These are phyloP conservation scores for Spiromastix sp. DNA, from an alignment of 2,329 filamentous ascomycete genomes.

Conservation along the genomic window DNA sequence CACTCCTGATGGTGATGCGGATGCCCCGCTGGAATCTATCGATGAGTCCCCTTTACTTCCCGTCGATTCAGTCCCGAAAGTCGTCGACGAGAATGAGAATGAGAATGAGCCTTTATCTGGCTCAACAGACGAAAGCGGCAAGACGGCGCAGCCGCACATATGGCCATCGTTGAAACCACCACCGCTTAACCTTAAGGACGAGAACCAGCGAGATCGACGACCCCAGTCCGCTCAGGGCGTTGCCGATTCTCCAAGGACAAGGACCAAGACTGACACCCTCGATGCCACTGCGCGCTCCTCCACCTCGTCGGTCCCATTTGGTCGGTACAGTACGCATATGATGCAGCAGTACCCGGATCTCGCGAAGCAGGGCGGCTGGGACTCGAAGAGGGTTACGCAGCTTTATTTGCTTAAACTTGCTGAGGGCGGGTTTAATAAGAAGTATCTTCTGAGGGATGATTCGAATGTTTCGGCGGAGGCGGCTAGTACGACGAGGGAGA, in stretches of 20 bases:
- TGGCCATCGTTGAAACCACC: not conserved
- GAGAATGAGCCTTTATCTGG: conserved; percentile 9
- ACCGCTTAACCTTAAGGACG: too few relatives aligned
- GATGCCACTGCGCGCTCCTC: not conserved
- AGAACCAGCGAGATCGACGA: too few relatives aligned
- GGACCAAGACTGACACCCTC: too few relatives aligned
- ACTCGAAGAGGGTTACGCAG: conserved; percentile 44
- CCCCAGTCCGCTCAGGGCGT: not conserved
- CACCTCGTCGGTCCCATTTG: not conserved
- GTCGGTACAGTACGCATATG: conserved; percentile 10
- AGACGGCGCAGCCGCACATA: not conserved
- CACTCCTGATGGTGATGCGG: conserved; percentile 24
- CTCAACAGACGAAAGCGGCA: not conserved
- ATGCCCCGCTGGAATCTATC: conserved; percentile 26
- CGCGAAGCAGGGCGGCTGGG: conserved; percentile 44
- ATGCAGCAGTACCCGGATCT: conserved; percentile 38
- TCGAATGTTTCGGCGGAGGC: too few relatives aligned
- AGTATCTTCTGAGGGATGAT: conserved; percentile 11
- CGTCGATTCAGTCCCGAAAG: conserved; percentile 23
- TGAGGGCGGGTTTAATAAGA: conserved; percentile 19
- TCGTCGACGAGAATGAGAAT: conserved; percentile 9
- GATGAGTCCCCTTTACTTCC: too few relatives aligned
- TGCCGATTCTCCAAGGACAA: too few relatives aligned
- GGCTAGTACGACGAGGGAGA: too few relatives aligned
- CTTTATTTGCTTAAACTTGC: conserved; percentile 44